Conservation (phyloP, 2,329 filamentous ascomycete genomes). For the Aspergillus sp. region DNA sequence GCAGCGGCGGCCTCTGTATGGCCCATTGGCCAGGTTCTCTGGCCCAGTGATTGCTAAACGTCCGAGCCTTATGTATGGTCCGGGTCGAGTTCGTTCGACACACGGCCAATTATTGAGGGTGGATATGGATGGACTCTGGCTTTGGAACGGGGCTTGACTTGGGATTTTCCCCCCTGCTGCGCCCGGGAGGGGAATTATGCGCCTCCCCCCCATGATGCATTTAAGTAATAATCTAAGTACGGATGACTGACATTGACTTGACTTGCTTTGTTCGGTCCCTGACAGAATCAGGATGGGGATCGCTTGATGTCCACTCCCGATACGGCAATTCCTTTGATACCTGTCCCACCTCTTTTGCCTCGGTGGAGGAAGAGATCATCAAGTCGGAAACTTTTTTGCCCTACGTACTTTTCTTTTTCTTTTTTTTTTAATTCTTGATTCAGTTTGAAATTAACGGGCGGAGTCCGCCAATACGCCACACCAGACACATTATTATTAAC, state of each 20-base stretch:
- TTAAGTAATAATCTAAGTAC: neutral
- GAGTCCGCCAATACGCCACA: conserved; percentile 4
- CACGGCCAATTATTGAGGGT: too few species aligned
- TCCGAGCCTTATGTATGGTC: conserved; percentile 11
- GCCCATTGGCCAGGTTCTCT: neutral
- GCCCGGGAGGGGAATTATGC: neutral
- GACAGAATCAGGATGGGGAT: neutral
- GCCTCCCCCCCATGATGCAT: neutral
- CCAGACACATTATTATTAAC: neutral
- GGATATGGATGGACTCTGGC: too few species aligned
- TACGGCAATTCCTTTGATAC: neutral
- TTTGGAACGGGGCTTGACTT: neutral
- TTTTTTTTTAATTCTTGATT: neutral
- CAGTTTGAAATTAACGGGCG: neutral
- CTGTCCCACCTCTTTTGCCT: neutral
- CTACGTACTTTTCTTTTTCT: neutral
- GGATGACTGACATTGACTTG: neutral
- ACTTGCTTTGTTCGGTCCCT: neutral
- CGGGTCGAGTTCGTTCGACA: too few species aligned
- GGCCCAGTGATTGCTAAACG: conserved; percentile 8
- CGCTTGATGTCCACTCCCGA: neutral
- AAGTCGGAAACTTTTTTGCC: neutral
- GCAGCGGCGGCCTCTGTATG: conserved; percentile 2
- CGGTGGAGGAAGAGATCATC: neutral
- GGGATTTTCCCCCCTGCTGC: too few species aligned